Evolutionary conservation across 345 rosid species (phyloP), one percentile per base, ranked within the genome.

Genomic region (Populus alba): DNA sequence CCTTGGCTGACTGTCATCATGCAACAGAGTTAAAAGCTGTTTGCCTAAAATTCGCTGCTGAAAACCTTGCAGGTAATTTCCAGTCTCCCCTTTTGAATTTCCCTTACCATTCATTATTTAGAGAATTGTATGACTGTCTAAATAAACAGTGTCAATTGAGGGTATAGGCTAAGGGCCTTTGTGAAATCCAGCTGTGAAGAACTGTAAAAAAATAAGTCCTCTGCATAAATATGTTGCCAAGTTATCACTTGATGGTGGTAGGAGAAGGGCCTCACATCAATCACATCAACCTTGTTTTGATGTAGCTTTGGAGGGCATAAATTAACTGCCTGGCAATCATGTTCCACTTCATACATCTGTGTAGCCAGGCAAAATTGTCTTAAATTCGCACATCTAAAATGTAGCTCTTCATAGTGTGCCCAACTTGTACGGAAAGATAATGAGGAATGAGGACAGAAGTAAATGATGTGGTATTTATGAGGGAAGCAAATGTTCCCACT

Each of bases 1-100:
- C 91, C 61, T 77, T 90, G 88, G 92, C 94, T 6, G 92, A 90
- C 31, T 69, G 82, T 57, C 75, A 83, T 83, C 91, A 87, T 68
- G 94, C 92, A 12, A 79, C 70, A 38, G 88, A 88, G 72, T 74
- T 89, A 67, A 90, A 86, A 80, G 77, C 87, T 70, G 88, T 88
- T 71, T 90, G 91, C 86, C 85, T 90, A 39, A 88, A 76, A 80
- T 90, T 90, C 81, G 85, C 91, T 69, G 89, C 90, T 72, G 88
- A 86, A 86, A 85, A 87, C 80, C 90, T 87, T 47, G 82, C 87
- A 73, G 90, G 87, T 87, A 53, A 38, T 68, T 22, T 45, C 76
- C 15, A 23, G 38, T 20, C 68, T 81, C 66, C 62, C 31, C 73
- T 43, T 66, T 63, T 12, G 17, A 4, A 35, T 41, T 79, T 75